Evolutionary conservation across 257 asterid species (phyloP).

Genomic region (Solanum pinnatisectum): DNA sequence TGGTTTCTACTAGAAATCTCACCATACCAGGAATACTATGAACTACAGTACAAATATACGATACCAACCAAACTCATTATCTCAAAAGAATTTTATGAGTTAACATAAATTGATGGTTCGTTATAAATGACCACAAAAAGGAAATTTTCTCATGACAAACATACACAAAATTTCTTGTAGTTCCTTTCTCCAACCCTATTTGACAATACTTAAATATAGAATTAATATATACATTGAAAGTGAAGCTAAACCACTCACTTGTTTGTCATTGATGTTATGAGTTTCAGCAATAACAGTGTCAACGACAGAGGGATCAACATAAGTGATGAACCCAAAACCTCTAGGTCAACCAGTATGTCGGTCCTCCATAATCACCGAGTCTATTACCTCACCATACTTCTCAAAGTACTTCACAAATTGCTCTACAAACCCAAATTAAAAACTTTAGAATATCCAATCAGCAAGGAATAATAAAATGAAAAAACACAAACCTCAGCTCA

Average conservation of each 20-base stretch:
- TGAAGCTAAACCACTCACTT: slow-evolving; percentile 27
- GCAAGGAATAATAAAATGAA: background rate
- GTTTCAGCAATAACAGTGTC: slow-evolving; percentile 82
- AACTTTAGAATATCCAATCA: background rate
- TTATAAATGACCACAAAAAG: background rate
- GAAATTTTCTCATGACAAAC: background rate
- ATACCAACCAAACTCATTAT: background rate
- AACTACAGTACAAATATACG: background rate
- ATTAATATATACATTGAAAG: background rate
- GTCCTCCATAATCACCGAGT: slow-evolving; percentile 93
- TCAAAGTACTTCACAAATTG: slow-evolving; percentile 84
- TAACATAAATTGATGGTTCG: background rate
- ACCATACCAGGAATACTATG: background rate
- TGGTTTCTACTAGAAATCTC: background rate
- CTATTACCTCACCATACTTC: slow-evolving; percentile 87
- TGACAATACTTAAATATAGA: background rate
- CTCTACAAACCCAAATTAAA: slow-evolving; percentile 22
- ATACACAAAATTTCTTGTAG: background rate
- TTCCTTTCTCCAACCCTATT: background rate
- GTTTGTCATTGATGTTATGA: slow-evolving; percentile 81
- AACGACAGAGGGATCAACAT: slow-evolving; percentile 73
- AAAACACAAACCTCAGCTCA: background rate
- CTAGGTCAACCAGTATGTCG: slow-evolving; percentile 80
- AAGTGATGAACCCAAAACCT: slow-evolving; percentile 94
- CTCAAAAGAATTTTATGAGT: background rate